These are phyloP conservation scores for Vaccinium darrowii DNA, from an alignment of 148 eudicot species.

Conservation along the genomic window DNA sequence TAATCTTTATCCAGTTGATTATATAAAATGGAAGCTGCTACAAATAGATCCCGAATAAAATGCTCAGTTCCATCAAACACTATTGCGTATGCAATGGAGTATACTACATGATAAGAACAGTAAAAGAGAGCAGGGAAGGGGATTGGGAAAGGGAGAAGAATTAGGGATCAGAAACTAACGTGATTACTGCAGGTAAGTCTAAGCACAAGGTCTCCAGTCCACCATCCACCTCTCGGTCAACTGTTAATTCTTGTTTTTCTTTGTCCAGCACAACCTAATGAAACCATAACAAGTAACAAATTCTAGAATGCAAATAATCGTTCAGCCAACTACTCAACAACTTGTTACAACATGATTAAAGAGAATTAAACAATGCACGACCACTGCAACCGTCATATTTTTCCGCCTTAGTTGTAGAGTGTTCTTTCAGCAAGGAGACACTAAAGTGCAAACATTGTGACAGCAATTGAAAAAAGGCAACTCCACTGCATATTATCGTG, in stretches of 20 bases:
- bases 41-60: too few species aligned
- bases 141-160: background rate
- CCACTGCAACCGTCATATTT: background rate
- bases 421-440: background rate
- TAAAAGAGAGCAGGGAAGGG: background rate
- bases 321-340: background rate
- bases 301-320: background rate
- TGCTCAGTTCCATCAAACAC: too few species aligned
- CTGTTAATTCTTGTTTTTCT: slow-evolving; percentile 67
- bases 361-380: background rate
- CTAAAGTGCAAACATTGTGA: background rate
- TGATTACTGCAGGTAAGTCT: slow-evolving; percentile 88
- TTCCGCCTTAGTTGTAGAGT: background rate
- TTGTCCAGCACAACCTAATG: slow-evolving; percentile 83
- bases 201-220: slow-evolving; percentile 85
- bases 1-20: too few species aligned
- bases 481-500: background rate
- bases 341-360: background rate
- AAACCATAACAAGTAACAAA: slow-evolving; percentile 10
- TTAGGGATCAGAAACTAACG: slow-evolving; percentile 43
- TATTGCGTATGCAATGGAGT: background rate
- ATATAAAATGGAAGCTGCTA: too few species aligned
- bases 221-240: slow-evolving; percentile 98
- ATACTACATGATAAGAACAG: background rate
- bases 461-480: background rate